Percentiles rank a stretch among this genome's conserved stretches.
Evolutionary conservation across 495 filamentous ascomycete species (phyloP).

Genomic region (Penicillium canariense): DNA sequence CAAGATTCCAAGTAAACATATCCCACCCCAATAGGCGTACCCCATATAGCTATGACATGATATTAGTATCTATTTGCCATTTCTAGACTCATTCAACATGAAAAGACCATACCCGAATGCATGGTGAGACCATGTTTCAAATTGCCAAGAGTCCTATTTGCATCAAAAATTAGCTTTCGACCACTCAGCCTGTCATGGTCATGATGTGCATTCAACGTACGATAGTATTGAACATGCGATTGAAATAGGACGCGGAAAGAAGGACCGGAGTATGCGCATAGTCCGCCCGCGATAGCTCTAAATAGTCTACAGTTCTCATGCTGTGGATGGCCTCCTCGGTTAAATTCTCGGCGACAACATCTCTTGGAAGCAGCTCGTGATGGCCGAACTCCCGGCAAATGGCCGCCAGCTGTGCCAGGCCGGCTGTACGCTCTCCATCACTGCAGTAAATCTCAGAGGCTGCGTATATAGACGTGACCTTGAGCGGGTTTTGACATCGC

Average conservation of each 20-base stretch:
- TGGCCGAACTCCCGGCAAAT: constrained; percentile 30
- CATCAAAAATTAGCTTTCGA: neutral
- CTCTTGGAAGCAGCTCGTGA: constrained; percentile 30
- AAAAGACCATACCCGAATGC: constrained; percentile 31
- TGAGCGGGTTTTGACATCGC: constrained; percentile 35
- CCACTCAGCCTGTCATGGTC: neutral
- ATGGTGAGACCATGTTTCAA: constrained; percentile 37
- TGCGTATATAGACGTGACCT: constrained; percentile 42
- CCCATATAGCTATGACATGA: constrained; percentile 22
- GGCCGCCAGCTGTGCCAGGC: constrained; percentile 24
- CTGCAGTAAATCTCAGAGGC: constrained; percentile 34
- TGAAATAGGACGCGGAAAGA: constrained; percentile 30
- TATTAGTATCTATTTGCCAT: neutral
- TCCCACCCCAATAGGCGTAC: constrained; percentile 35
- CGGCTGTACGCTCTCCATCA: constrained; percentile 25
- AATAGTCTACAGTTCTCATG: constrained; percentile 34
- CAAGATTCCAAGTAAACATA: constrained; percentile 28
- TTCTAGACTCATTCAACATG: neutral
- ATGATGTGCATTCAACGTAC: constrained; percentile 16
- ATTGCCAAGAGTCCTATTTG: constrained; percentile 35
- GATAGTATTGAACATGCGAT: constrained; percentile 33
- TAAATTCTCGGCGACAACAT: constrained; percentile 34
- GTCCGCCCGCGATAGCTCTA: constrained; percentile 23
- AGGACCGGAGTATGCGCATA: constrained; percentile 27
- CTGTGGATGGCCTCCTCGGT: constrained; percentile 34